A percentile compares a stretch with the other conserved stretches of the same genome.
Conservation (phyloP, 345 rosid species). For the Tarenaya hassleriana region DNA sequence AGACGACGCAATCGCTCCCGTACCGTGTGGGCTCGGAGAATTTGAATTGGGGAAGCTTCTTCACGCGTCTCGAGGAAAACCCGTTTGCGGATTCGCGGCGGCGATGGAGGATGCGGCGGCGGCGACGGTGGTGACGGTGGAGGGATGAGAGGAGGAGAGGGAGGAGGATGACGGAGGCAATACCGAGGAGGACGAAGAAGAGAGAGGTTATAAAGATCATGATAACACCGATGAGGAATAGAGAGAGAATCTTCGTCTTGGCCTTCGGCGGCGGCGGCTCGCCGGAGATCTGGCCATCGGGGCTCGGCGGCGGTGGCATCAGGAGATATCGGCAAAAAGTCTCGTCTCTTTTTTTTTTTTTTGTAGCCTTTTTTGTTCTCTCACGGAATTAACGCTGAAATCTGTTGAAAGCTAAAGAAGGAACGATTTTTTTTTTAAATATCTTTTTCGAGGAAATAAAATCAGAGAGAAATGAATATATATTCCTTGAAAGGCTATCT, state of each 20-base stretch:
- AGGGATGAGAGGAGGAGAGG: slow-evolving; percentile 46
- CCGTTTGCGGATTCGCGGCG: slow-evolving; percentile 31
- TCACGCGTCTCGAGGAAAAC: slow-evolving; percentile 42
- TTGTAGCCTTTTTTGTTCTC: too few relatives aligned
- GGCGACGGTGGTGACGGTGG: slow-evolving; percentile 34
- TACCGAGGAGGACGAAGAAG: slow-evolving; percentile 52
- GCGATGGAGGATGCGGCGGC: too few relatives aligned
- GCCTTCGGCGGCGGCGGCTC: slow-evolving; percentile 39
- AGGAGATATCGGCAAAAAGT: slow-evolving; percentile 12
- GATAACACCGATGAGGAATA: slow-evolving; percentile 52
- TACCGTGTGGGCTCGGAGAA: slow-evolving; percentile 20
- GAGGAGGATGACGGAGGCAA: slow-evolving; percentile 48
- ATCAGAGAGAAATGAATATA: too few relatives aligned
- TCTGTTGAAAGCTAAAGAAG: too few relatives aligned
- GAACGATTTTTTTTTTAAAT: too few relatives aligned
- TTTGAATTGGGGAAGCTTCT: slow-evolving; percentile 58
- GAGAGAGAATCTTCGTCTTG: slow-evolving; percentile 43
- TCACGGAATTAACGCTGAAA: background rate
- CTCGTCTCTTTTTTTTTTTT: background rate
- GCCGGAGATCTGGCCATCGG: slow-evolving; percentile 18
- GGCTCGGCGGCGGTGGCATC: slow-evolving; percentile 19
- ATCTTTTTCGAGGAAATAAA: too few relatives aligned
- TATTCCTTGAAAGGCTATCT: too few relatives aligned
- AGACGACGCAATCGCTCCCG: slow-evolving; percentile 59
- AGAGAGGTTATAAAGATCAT: slow-evolving; percentile 53